Evolutionary conservation across 2,329 filamentous ascomycete genomes (phyloP), one percentile per base, ranked within the genome.

Genomic region (Colletotrichum costaricense): DNA sequence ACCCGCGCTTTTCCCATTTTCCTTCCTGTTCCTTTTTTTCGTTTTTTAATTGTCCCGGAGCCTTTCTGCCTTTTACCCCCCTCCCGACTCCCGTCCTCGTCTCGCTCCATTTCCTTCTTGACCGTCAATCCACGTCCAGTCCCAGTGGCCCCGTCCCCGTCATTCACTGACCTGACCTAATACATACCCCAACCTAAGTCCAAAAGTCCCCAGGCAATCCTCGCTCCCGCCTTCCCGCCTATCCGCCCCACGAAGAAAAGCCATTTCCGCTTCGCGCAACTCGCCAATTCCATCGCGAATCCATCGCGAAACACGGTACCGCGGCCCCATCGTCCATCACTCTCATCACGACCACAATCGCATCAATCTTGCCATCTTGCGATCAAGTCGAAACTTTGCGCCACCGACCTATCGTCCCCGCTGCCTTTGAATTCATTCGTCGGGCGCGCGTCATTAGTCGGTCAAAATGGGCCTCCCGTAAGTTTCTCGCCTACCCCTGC

Each of bases 381-480:
- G 38, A 38, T n/a, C 35, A 24, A 22, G n/a, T 35, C 58, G 42
- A 54, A 24, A 28, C 19, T 52, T 49, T 49, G 24, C 57, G 8
- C 60, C 14, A 26, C 8, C 5, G 33, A 9, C 11, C 12, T 57
- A 9, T 42, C 35, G 22, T 38, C 11, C 35, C 38, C n/a, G 30
- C 7, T 26, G 57, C 33, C n/a, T 30, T 38, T 49, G 24, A 38
- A 38, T 30, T 26, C 55, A 30, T 55, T 16, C 52, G 38, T 30
- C 38, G 38, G 14, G 12, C 38, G 67, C 62, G 60, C 67, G 28
- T 49, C 49, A 67, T 16, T 22, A 54, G 14, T 16, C n/a, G 12
- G 22, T 72, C 77, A 78, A 57, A 63, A 87, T 87, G 85, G 85
- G 85, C 78, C 85, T 86, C 63, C 85, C 85, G 85, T 87, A 84